Percentiles rank a stretch among this genome's conserved stretches.
Evolutionary conservation across 1,284 basidiomycete species (phyloP).

Genomic region (Chondrostereum purpureum): DNA sequence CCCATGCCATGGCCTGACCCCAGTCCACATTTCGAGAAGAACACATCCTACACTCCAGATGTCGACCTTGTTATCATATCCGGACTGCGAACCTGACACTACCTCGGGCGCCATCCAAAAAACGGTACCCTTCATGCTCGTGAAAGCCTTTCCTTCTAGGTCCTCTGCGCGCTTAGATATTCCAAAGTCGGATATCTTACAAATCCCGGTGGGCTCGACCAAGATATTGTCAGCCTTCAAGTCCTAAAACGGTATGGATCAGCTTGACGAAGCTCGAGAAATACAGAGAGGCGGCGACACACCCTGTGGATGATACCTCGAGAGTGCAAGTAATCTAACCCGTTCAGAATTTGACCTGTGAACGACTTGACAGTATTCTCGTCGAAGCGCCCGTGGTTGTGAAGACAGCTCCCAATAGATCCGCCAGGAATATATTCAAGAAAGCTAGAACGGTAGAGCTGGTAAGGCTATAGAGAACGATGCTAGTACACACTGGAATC

Average conservation of each 20-base stretch:
- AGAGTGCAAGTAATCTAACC: slow-evolving; percentile 70
- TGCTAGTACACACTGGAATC: slow-evolving; percentile 15
- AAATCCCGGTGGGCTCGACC: slow-evolving; percentile 62
- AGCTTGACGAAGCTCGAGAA: background rate
- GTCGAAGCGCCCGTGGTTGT: slow-evolving; percentile 60
- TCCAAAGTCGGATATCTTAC: slow-evolving; percentile 81
- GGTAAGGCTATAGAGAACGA: background rate
- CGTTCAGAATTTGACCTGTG: slow-evolving; percentile 65
- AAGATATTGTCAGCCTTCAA: slow-evolving; percentile 80
- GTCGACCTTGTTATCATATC: slow-evolving; percentile 67
- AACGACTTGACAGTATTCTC: slow-evolving; percentile 69
- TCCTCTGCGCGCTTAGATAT: slow-evolving; percentile 55
- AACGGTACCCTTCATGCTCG: slow-evolving; percentile 61
- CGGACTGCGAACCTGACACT: slow-evolving; percentile 26
- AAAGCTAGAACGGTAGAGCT: slow-evolving; percentile 27
- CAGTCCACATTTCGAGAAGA: slow-evolving; percentile 76
- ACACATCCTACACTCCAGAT: slow-evolving; percentile 80
- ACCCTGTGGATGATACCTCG: slow-evolving; percentile 66
- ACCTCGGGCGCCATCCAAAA: slow-evolving; percentile 85
- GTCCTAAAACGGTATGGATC: slow-evolving; percentile 34
- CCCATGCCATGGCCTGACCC: slow-evolving; percentile 58
- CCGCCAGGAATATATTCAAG: slow-evolving; percentile 81
- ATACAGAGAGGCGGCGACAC: slow-evolving; percentile 20
- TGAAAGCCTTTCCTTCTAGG: slow-evolving; percentile 53
- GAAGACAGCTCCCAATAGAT: slow-evolving; percentile 61